Evolutionary conservation across 768 basidiomycete genomes (phyloP).

Genomic region (Phanerodontia chrysosporium): DNA sequence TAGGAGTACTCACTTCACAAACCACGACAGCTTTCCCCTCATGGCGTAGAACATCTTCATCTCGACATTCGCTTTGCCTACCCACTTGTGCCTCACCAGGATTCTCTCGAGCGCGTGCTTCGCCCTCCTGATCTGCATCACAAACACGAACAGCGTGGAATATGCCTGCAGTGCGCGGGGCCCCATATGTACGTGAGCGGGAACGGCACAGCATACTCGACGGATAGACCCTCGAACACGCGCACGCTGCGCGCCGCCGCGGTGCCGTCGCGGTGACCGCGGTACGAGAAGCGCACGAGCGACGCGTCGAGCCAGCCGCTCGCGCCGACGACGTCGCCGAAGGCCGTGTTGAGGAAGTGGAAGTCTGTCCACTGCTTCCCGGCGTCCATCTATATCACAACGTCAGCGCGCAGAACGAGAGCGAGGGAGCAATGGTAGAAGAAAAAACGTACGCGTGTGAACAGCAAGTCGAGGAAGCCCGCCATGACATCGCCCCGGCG

Average conservation of each 20-base stretch:
- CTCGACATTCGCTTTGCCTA: slow-evolving; percentile 34
- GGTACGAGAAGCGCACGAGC: slow-evolving; percentile 69
- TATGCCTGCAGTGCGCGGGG: slow-evolving; percentile 54
- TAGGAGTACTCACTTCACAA: slow-evolving; percentile 63
- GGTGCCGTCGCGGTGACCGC: slow-evolving; percentile 44
- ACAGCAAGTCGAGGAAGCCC: slow-evolving; percentile 69
- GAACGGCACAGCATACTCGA: slow-evolving; percentile 82
- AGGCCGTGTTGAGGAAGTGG: slow-evolving; percentile 78
- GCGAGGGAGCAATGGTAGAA: not conserved
- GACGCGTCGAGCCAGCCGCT: slow-evolving; percentile 60
- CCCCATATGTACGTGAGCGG: slow-evolving; percentile 75
- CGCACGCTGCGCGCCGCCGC: slow-evolving; percentile 52
- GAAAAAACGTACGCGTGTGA: slow-evolving; percentile 52
- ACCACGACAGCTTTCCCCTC: slow-evolving; percentile 77
- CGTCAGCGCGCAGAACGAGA: too few relatives aligned
- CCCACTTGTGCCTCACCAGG: slow-evolving; percentile 50
- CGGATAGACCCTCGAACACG: slow-evolving; percentile 58
- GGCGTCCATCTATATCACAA: slow-evolving; percentile 59
- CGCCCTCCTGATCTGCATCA: slow-evolving; percentile 71
- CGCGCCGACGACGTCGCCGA: slow-evolving; percentile 56
- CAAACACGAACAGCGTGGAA: slow-evolving; percentile 62
- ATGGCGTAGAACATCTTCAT: slow-evolving; percentile 74
- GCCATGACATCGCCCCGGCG: slow-evolving; percentile 72
- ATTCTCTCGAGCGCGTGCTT: slow-evolving; percentile 70
- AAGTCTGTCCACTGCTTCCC: slow-evolving; percentile 72